Base-by-base conservation (phyloP, 2,329 filamentous ascomycete genomes). In the Fusarium zealandicum region DNA sequence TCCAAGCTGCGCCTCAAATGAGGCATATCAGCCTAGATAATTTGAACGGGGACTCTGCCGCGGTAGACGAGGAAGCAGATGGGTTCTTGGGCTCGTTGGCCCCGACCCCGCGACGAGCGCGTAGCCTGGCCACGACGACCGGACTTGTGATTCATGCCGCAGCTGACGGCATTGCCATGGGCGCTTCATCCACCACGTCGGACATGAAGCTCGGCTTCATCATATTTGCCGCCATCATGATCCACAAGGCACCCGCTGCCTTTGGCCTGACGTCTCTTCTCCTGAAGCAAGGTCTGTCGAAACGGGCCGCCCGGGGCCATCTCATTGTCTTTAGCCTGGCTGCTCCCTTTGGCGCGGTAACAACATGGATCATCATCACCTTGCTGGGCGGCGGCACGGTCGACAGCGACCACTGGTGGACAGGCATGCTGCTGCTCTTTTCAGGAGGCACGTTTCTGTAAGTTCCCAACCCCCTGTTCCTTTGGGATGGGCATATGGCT, bases 141-240 rank as follows among this genome's bases (percentile, higher is more conserved):
- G 95, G 95, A 0, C 80, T 99, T n/a, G 90, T 98, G 5, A 98
- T 99, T 52, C 95, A 99, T 72, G 92, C 95, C 0, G 90, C 90
- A 2, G 93, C 95, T 2, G 95, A 99, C 69, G 95, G 95, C 13
- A 96, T 99, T 57, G 95, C 95, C 3, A 87, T 99, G 75, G 95
- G 95, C 17, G 95, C 95, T 18, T 96, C 93, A 1, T 90, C 89
- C 4, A 88, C 90, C 4, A 84, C 87, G 4, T 80, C 85, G 2
- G 87, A 91, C 64, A 85, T 85, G 57, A 88, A 89, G 52, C 78
- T 99, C 10, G 92, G 90, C 30, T 86, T 98, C 55, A 90, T 99
- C 65, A 92, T 99, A 32, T 99, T 99, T 73, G 76, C 96, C 33
- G 95, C 95, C 10, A 95, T 99, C 64, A 96, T 99, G 90, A 85